These are phyloP conservation scores for Ceratocystis cubensis DNA, from an alignment of 2,329 filamentous ascomycete species.

Conservation along the genomic window DNA sequence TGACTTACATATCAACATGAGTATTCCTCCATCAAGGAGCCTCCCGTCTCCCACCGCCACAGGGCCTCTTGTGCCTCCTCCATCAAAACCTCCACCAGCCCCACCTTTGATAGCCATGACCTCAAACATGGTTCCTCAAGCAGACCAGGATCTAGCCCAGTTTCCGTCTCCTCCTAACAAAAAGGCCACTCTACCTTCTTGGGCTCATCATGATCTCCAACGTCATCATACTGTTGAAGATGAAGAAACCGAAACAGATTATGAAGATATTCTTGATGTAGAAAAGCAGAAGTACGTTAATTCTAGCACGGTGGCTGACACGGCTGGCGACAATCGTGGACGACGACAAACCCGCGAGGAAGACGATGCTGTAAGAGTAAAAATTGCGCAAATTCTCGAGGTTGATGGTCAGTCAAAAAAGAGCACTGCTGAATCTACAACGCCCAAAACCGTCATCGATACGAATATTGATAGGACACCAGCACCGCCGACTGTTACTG, in stretches of 20 bases:
- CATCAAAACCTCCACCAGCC: slow-evolving; percentile 37
- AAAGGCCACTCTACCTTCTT: slow-evolving; percentile 41
- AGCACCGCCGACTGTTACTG: slow-evolving; percentile 22
- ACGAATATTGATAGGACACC: slow-evolving; percentile 20
- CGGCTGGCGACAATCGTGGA: slow-evolving; percentile 49
- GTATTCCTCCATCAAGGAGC: slow-evolving; percentile 44
- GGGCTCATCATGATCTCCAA: background rate
- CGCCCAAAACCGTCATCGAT: background rate
- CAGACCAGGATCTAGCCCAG: slow-evolving; percentile 36
- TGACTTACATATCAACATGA: slow-evolving; percentile 39
- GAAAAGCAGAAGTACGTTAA: slow-evolving; percentile 30
- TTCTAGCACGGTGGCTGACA: too few species aligned
- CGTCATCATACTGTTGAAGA: slow-evolving; percentile 35
- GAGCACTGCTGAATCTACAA: slow-evolving; percentile 38
- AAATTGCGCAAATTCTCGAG: slow-evolving; percentile 54
- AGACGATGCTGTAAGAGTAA: slow-evolving; percentile 67
- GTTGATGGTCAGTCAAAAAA: slow-evolving; percentile 62
- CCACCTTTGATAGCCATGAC: slow-evolving; percentile 31
- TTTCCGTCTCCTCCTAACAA: slow-evolving; percentile 49
- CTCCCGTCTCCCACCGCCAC: slow-evolving; percentile 30
- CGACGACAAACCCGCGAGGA: slow-evolving; percentile 76
- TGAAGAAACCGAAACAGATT: slow-evolving; percentile 64
- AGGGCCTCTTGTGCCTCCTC: slow-evolving; percentile 39
- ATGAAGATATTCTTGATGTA: slow-evolving; percentile 66
- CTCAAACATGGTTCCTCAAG: slow-evolving; percentile 34